Base-by-base conservation (phyloP, 495 filamentous ascomycete genomes). In the Immersiella caudata region DNA sequence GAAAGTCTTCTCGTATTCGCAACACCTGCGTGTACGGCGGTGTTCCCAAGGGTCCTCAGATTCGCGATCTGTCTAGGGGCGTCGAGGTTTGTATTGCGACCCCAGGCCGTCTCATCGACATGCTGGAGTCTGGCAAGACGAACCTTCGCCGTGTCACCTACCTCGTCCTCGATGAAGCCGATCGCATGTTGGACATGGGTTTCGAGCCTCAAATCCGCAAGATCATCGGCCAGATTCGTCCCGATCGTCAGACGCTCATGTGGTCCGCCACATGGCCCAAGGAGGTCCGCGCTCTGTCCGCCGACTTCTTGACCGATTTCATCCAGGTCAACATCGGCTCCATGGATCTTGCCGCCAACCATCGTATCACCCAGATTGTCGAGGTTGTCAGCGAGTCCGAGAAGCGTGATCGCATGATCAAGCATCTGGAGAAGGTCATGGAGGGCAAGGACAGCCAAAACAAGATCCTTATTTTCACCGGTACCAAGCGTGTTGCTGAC, bases 201-300 rank as follows among this genome's bases (percentile, higher is more conserved):
- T 94, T 94, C 78, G 91, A 94, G 76, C 91, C 90, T 61, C 89
- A 92, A 75, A 93, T 93, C 75, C 90, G 93, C 81, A 97, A 97
- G 86, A 97, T 98, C 71, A 93, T 99, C 70, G 84, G 90, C 59
- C 95, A 99, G 83, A 99, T 99, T 82, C 93, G 95, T 70, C 95
- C 95, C 67, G 95, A 99, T 78, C 91, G 95, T 85, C 95, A 99
- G 75, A 99, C 95, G 68, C 96, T 94, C 88, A 99, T 99, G 95
- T 99, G 95, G 95, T 99, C 95, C 65, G 95, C 95, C 72, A 99
- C 95, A 8, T 99, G 95, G 95, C 95, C 95, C 68, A 99, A 98
- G 88, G 95, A 99, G 78, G 94, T 99, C 71, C 94, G 95, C 72
- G 90, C 92, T 76, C 84, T 98, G 66, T 95, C 95, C n/a, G 85